phyloP scores from a whole-genome alignment of 2,329 filamentous ascomycete species.

The Talaromyces amestolkiae region DNA sequence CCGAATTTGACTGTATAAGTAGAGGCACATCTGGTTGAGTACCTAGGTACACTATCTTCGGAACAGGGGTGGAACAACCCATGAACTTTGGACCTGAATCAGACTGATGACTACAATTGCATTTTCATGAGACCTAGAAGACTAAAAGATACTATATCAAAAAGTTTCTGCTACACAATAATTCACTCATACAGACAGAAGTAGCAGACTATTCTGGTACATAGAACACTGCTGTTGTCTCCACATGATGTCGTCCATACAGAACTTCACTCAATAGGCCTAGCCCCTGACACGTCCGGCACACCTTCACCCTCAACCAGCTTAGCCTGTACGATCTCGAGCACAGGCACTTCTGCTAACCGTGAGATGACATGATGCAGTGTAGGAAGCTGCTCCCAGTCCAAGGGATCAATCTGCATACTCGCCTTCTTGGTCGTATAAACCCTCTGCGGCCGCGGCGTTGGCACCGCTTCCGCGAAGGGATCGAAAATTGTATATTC shows the following conservation, averaged over 20 bases:
- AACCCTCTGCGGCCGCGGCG: slow-evolving; percentile 26
- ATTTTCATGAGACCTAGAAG: neutral
- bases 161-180: neutral
- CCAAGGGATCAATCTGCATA: slow-evolving; percentile 50
- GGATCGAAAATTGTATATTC: slow-evolving; percentile 52
- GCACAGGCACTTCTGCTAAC: slow-evolving; percentile 57
- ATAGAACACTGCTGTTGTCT: neutral
- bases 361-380: slow-evolving; percentile 58
- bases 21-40: too few species aligned
- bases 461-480: neutral
- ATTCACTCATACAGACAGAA: neutral
- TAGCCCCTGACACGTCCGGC: slow-evolving; percentile 35
- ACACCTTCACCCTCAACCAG: slow-evolving; percentile 56
- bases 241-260: neutral
- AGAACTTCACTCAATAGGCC: neutral
- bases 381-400: slow-evolving; percentile 58
- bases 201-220: neutral
- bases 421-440: slow-evolving; percentile 42
- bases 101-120: neutral
- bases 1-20: neutral
- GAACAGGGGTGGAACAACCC: too few species aligned
- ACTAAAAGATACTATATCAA: neutral
- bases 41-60: too few species aligned
- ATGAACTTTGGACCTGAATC: neutral
- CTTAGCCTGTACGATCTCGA: slow-evolving; percentile 55